These are phyloP conservation scores for Tubosaeta sp. DNA, from an alignment of 768 basidiomycete genomes.

Conservation along the genomic window DNA sequence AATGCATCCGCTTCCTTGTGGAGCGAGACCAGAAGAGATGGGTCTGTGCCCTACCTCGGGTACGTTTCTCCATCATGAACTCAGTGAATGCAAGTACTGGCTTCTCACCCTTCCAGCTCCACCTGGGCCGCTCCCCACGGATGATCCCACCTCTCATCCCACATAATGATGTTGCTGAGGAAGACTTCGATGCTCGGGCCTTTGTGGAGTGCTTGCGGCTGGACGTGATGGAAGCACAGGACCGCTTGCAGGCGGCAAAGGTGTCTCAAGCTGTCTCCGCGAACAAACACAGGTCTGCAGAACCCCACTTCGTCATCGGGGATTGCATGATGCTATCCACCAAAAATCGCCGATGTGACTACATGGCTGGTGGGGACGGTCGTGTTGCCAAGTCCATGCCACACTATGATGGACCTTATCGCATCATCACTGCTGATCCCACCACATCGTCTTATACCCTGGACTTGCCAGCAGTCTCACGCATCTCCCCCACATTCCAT, in stretches of 20 bases:
- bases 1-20: background rate
- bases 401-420: background rate
- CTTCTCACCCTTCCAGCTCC: background rate
- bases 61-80: background rate
- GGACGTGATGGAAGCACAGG: background rate
- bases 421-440: too few relatives aligned
- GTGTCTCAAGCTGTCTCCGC: background rate
- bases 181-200: background rate
- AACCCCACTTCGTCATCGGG: background rate
- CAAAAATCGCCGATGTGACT: background rate
- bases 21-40: background rate
- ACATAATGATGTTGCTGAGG: rapidly evolving
- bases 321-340: background rate
- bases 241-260: background rate
- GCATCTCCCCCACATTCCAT: background rate
- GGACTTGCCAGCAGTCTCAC: background rate
- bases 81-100: background rate
- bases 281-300: background rate
- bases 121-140: background rate
- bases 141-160: background rate
- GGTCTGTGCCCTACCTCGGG: background rate
- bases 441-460: background rate
- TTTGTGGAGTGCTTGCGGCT: background rate
- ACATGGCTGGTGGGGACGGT: background rate
- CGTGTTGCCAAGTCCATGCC: background rate